Evolutionary conservation across 2,329 filamentous ascomycete genomes (phyloP).

Genomic region (Cercospora beticola): DNA sequence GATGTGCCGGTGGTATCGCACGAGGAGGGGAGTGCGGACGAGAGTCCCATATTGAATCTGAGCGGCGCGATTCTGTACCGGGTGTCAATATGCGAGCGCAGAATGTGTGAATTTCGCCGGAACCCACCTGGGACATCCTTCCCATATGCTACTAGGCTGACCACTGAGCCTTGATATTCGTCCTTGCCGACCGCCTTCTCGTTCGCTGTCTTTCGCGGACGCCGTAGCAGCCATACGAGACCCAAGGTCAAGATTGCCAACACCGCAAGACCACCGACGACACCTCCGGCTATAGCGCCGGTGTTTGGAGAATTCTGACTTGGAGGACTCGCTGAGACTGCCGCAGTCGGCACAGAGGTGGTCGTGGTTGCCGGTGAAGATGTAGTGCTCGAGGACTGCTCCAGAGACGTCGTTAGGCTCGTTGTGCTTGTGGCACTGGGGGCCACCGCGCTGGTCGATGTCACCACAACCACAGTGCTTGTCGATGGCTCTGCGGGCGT

Average conservation of each 20-base stretch:
- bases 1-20: not conserved
- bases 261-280: slow-evolving; percentile 15
- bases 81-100: not conserved
- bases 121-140: not conserved
- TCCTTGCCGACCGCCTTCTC: not conserved
- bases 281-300: slow-evolving; percentile 12
- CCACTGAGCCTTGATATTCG: slow-evolving; percentile 2
- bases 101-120: not conserved
- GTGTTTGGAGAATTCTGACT: slow-evolving; percentile 1
- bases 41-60: not conserved
- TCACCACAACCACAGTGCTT: not conserved
- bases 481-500: not conserved
- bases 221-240: slow-evolving; percentile 14
- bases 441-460: not conserved
- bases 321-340: not conserved
- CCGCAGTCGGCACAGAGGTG: not conserved
- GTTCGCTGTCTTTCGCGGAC: not conserved
- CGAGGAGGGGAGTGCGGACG: not conserved
- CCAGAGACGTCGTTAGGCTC: not conserved
- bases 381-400: not conserved
- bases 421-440: not conserved
- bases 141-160: slow-evolving; percentile 6
- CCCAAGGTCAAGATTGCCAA: slow-evolving; percentile 9
- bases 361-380: not conserved
- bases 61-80: not conserved